phyloP scores from a whole-genome alignment of 202 grass and related monocot genomes.

The Schoenoplectus triqueter region DNA sequence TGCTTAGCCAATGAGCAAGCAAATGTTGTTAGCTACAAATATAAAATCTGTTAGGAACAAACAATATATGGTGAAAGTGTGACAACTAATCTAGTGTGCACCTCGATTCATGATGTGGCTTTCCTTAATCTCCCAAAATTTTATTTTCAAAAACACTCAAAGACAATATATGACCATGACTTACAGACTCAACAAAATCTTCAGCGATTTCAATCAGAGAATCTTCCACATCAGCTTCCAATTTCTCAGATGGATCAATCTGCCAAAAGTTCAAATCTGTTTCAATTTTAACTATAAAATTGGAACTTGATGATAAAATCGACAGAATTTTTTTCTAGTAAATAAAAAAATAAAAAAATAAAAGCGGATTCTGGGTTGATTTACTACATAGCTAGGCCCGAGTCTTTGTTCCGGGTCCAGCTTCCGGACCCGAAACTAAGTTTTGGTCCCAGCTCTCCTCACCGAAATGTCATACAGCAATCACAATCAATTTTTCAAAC shows the following conservation, averaged over 20 bases:
- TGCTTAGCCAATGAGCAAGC: conserved; percentile 96
- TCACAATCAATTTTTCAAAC: too few species aligned
- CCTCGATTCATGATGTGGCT: background rate
- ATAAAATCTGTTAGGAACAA: conserved; percentile 42
- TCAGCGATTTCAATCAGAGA: conserved; percentile 93
- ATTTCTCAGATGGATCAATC: conserved; percentile 87
- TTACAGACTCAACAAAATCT: conserved; percentile 96
- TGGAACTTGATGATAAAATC: background rate
- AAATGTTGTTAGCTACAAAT: conserved; percentile 70
- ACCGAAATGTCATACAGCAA: too few species aligned
- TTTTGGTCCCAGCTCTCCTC: too few species aligned
- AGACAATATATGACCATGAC: conserved; percentile 30
- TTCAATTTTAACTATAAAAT: conserved; percentile 6
- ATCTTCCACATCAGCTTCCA: conserved; percentile 95
- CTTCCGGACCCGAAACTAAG: too few species aligned
- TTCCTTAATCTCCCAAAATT: background rate
- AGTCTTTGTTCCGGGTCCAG: too few species aligned
- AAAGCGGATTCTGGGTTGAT: too few species aligned
- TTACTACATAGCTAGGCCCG: too few species aligned
- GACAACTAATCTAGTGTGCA: background rate
- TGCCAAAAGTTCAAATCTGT: conserved; percentile 36
- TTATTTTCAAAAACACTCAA: conserved; percentile 2
- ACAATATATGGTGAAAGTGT: background rate
- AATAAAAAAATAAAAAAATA: too few species aligned
- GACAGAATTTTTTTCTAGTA: too few species aligned